Base-by-base conservation (phyloP, 1,284 basidiomycete genomes). In the Fomitopsis schrenkii region DNA sequence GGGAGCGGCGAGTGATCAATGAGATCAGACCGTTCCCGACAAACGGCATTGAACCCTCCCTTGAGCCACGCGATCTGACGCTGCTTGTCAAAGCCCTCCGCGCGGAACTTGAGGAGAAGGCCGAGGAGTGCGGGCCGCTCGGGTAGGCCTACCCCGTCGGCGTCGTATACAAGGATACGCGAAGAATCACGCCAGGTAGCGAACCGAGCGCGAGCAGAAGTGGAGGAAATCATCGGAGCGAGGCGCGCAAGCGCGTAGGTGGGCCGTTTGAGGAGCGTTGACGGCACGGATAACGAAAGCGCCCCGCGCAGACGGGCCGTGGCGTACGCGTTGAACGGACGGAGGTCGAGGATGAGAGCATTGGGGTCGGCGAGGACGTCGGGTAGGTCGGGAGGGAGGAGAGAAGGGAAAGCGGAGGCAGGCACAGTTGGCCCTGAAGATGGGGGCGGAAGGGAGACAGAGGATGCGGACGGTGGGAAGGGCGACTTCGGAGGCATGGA, bases 231-330 rank as follows among this genome's bases (percentile, higher is more conserved):
- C 88, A 95, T 94, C 30, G 85, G 84, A 2, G 83, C 76, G 12
- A 97, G 81, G 50, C 87, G 88, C 38, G 85, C 79, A 9, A 95
- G 81, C 30, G 89, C 88, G 76, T 94, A 96, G 6, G 87, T 81
- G 0, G 93, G 93, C 0, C 95, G 87, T 64, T 94, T 94, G 70
- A 99, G 88, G 30, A 98, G 86, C 0, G 96, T 98, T 4, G 95
- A 95, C 0, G 96, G 96, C 5, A 97, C 92, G 53, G 93, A 94
- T 61, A 98, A 84, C 46, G 94, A 94, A 64, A 97, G 80, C n/a
- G 95, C 90, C 46, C 77, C 70, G 35, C 82, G 82, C 35, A 96
- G 67, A 57, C 94, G 88, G 12, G 87, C 87, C 15, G 80, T 72
- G 1, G 83, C 75, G 71, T 86, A 90, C 6, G 89, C 83, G 12